phyloP scores from a whole-genome alignment of 345 rosid genomes.

The Brassica juncea region DNA sequence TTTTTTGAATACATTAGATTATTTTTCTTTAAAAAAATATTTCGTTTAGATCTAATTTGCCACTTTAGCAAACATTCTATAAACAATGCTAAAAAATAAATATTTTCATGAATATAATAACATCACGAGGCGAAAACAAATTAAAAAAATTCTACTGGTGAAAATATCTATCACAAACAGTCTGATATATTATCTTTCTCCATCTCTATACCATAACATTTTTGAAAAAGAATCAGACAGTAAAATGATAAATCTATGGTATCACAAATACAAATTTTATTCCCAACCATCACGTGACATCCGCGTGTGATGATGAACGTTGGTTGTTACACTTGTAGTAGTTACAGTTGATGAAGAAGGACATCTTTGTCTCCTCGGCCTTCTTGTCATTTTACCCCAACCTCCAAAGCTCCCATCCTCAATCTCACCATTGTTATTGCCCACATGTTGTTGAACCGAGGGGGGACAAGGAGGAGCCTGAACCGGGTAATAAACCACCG shows the following conservation, averaged over 20 bases:
- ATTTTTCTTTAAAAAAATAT: too few species aligned
- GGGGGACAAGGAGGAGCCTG: not conserved
- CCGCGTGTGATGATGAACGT: constrained; percentile 40
- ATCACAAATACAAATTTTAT: not conserved
- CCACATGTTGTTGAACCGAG: constrained; percentile 37
- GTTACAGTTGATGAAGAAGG: constrained; percentile 35
- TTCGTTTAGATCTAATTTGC: too few species aligned
- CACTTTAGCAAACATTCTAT: too few species aligned
- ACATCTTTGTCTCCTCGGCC: constrained; percentile 67
- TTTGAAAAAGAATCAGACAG: constrained; percentile 26
- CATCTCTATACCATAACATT: constrained; percentile 21
- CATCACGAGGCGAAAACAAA: not conserved
- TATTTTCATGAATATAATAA: not conserved
- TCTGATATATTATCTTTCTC: constrained; percentile 8
- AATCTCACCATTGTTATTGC: constrained; percentile 34
- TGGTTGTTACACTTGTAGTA: constrained; percentile 37
- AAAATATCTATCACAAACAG: constrained; percentile 27
- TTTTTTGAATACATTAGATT: too few species aligned
- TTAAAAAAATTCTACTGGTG: constrained; percentile 3
- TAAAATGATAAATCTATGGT: not conserved
- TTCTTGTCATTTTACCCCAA: constrained; percentile 88
- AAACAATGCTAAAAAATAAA: not conserved
- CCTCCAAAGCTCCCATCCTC: constrained; percentile 60
- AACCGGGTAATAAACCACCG: constrained; percentile 20
- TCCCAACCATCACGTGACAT: constrained; percentile 31